Evolutionary conservation across 139 green algal species (phyloP).

Genomic region (Haematococcus lacustris): DNA sequence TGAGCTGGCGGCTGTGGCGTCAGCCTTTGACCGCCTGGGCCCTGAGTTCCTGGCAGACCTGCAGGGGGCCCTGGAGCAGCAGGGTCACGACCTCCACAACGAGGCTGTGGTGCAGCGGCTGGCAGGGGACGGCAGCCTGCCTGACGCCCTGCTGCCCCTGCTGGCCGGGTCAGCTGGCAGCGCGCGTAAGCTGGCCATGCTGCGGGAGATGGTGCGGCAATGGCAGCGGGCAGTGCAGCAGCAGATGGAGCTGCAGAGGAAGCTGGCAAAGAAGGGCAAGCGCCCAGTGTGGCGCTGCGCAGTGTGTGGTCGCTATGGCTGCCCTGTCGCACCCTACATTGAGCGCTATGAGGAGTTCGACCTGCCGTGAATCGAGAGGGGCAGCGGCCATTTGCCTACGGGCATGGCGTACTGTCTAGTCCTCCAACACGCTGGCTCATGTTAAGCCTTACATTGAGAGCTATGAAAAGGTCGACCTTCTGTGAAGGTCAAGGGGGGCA

Average conservation of each 20-base stretch:
- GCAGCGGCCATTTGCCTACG: too few species aligned
- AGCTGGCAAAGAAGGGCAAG: constrained; percentile 16
- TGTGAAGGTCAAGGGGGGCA: too few species aligned
- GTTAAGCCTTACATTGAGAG: constrained; percentile 33
- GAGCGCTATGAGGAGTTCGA: constrained; percentile 24
- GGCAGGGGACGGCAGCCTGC: constrained; percentile 8
- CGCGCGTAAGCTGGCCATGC: neutral
- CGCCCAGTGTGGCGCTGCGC: constrained; percentile 31
- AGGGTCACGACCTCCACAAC: constrained; percentile 20
- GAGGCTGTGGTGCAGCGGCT: constrained; percentile 11
- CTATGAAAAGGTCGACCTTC: too few species aligned
- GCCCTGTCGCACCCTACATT: constrained; percentile 35
- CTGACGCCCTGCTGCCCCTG: constrained; percentile 1
- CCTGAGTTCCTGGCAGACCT: constrained; percentile 20
- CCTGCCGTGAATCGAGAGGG: too few species aligned
- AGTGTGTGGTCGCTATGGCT: constrained; percentile 32
- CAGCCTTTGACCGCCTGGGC: constrained; percentile 19
- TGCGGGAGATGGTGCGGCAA: constrained; percentile 23
- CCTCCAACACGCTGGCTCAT: too few species aligned
- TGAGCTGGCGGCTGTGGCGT: too few species aligned
- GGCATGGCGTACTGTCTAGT: too few species aligned
- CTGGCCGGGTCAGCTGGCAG: neutral
- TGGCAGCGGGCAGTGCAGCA: constrained; percentile 22
- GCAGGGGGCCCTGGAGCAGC: constrained; percentile 23
- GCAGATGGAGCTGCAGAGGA: constrained; percentile 25